Percentiles rank a stretch among this genome's conserved stretches.
These are phyloP conservation scores for Butyriboletus loyo DNA, from an alignment of 768 basidiomycete species.

Conservation along the genomic window DNA sequence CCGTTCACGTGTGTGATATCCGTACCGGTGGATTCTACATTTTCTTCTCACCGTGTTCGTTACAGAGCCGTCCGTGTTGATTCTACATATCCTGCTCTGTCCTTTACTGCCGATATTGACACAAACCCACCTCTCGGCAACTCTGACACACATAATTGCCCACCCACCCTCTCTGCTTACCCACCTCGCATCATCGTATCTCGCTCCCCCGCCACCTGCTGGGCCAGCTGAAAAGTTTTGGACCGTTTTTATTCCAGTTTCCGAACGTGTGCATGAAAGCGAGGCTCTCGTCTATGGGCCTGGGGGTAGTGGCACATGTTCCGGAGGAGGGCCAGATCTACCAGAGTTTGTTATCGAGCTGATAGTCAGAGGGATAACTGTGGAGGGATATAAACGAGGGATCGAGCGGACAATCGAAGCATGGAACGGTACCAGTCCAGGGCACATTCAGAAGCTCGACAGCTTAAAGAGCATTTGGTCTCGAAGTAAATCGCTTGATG, in stretches of 20 bases:
- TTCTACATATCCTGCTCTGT: constrained; percentile 54
- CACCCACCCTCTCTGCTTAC: constrained; percentile 69
- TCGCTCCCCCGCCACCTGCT: constrained; percentile 66
- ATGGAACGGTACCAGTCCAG: constrained; percentile 47
- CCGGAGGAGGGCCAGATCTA: constrained; percentile 32
- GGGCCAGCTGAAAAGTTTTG: constrained; percentile 72
- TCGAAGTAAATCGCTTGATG: constrained; percentile 29
- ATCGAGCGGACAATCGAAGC: constrained; percentile 64
- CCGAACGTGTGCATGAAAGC: constrained; percentile 57
- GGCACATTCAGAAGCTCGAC: constrained; percentile 49
- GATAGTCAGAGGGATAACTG: constrained; percentile 44
- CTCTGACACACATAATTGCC: constrained; percentile 59
- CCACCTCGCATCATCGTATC: constrained; percentile 67
- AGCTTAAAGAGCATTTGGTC: constrained; percentile 48
- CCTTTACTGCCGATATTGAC: constrained; percentile 53
- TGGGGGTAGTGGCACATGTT: constrained; percentile 45
- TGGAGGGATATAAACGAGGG: constrained; percentile 47
- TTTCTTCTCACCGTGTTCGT: constrained; percentile 6
- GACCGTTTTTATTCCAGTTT: constrained; percentile 69
- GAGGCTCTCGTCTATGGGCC: constrained; percentile 59
- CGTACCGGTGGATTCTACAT: neutral
- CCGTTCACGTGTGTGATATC: constrained; percentile 45
- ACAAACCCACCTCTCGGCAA: constrained; percentile 61
- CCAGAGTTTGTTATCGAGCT: constrained; percentile 62
- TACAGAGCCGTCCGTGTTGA: constrained; percentile 53